Evolutionary conservation across 805 yeast genomes (phyloP), one percentile per base, ranked within the genome.

Genomic region (Kuraishia floccosa): DNA sequence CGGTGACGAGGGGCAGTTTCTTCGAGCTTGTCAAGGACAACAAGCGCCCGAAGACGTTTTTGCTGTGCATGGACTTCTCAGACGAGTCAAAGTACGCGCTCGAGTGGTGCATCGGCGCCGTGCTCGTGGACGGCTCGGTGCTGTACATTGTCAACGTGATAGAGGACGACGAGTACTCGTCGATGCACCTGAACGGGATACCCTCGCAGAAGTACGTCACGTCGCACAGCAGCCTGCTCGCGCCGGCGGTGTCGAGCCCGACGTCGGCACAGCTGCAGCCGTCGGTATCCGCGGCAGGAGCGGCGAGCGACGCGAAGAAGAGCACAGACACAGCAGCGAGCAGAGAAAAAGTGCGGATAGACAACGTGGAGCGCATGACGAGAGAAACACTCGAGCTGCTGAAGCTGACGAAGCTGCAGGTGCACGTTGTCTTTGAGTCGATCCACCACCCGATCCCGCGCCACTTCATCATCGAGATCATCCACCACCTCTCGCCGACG

Each of bases 31-130:
- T 44, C 20, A 41, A 46, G 30, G 30, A 39, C 17, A 20, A 34
- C 30, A 25, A 41, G 38, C 30, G 39, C 33, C 48, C 64, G n/a
- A 72, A 73, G 41, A 69, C 82, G 47, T 84, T 76, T 50, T 54
- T 86, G 29, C 66, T 85, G 14, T 84, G 91, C 45, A 70, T 80
- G 59, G 96, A 87, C 49, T 67, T 80, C 39, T 75, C 89, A 3
- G 80, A 84, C 1, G 96, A 85, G 48, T 77, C 94, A 2, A 63
- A 66, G 24, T 81, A 80, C 51, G 91, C 96, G 0, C 60, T 87
- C 15, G 91, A 84, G 44, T 86, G 95, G 81, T 72, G 86, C 26
- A 63, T 87, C 41, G 96, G 96, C 2, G 72, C 94, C 0, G 78
- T 85, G 1, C 62, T 86, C 28, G 79, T 76, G 15, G 86, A 83